Base-by-base conservation (phyloP, 1,284 basidiomycete species). In the Rhodotorula sp. region DNA sequence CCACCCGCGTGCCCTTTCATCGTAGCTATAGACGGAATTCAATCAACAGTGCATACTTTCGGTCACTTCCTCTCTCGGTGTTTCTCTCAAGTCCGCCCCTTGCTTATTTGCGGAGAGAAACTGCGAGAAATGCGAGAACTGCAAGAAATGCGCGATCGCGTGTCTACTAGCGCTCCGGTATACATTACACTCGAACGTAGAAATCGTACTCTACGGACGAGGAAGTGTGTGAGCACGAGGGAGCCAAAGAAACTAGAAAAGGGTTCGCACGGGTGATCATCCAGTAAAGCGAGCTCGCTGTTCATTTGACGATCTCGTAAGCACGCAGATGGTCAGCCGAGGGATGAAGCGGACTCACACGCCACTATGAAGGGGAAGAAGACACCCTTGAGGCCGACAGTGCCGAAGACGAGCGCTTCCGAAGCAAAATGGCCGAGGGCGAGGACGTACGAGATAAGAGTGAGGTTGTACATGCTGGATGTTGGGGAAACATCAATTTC, bases 371-470 rank as follows among this genome's bases (percentile, higher is more conserved):
- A 83, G 0, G 95, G 91, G 69, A 88, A 88, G 56, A 94, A 78
- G 34, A 89, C 85, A 0, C 88, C 88, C 64, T 84, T 85, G 55
- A 91, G 72, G 67, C 85, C 89, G 62, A 90, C 87, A 7, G 91
- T 90, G 68, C 88, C 86, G 82, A 89, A 98, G 74, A 95, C 85
- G 77, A 94, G 81, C 66, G 91, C 80, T 81, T 99, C 95, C 34
- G 90, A 89, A 46, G 85, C 84, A 79, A 96, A 97, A 83, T 99
- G 95, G 19, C 84, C 86, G 74, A 94, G 90, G 0, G 93, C 94
- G 76, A 97, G 87, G 70, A 91, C 86, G 81, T 94, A 98, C 47
- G 91, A 90, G 79, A 90, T 84, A 72, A 95, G 82, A 24, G 91
- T 86, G 80, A 98, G 88, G 79, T 95, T 88, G 82, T 97, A 99